Conservation (phyloP, 495 filamentous ascomycete genomes). For the Penicillium atrosanguineum region DNA sequence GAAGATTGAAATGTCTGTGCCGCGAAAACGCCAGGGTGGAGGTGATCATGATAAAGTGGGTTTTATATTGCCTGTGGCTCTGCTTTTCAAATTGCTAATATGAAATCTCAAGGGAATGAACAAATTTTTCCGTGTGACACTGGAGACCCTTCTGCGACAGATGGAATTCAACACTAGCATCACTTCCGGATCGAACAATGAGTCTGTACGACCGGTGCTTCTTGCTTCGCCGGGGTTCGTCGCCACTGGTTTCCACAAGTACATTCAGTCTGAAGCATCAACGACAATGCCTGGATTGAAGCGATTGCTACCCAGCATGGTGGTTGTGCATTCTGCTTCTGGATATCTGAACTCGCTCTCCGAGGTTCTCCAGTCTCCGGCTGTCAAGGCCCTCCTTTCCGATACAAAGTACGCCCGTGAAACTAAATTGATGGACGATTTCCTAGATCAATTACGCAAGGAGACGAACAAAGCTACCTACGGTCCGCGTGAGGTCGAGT, state of each 20-base stretch:
- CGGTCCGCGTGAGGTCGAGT: constrained; percentile 79
- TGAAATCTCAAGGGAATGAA: constrained; percentile 50
- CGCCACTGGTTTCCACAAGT: constrained; percentile 74
- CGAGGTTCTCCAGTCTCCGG: constrained; percentile 76
- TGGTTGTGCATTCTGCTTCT: constrained; percentile 79
- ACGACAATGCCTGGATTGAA: constrained; percentile 57
- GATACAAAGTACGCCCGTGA: constrained; percentile 87
- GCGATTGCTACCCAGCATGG: constrained; percentile 61
- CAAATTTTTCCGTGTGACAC: constrained; percentile 75
- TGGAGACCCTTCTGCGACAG: constrained; percentile 72
- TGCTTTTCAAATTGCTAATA: not conserved
- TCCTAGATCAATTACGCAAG: constrained; percentile 72
- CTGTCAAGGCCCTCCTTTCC: constrained; percentile 70
- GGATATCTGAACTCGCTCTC: constrained; percentile 83
- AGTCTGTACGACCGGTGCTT: constrained; percentile 63
- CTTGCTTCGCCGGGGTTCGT: constrained; percentile 88
- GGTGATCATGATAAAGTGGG: constrained; percentile 64
- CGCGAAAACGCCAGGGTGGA: constrained; percentile 66
- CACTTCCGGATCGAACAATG: constrained; percentile 37
- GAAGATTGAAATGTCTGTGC: constrained; percentile 77
- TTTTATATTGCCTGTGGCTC: constrained; percentile 10
- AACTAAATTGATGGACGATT: constrained; percentile 80
- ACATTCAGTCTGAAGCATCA: constrained; percentile 68
- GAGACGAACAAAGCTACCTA: constrained; percentile 94
- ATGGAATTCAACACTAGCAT: constrained; percentile 65